phyloP scores from a whole-genome alignment of 495 filamentous ascomycete species.

The Tuber microsphaerosporum region DNA sequence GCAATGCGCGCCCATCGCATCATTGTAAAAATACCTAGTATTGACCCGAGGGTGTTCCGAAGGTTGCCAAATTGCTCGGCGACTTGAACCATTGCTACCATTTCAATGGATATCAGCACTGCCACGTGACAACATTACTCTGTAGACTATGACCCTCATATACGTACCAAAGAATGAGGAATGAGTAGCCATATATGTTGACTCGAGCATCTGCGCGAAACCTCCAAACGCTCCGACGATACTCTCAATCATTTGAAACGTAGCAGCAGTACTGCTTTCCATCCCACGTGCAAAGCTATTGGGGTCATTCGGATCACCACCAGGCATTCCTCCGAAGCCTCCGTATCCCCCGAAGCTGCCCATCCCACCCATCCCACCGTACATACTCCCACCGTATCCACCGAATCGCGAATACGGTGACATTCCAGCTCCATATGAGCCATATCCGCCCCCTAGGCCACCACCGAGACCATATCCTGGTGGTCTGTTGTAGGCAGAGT shows the following conservation, averaged over 20 bases:
- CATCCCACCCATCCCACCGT: constrained; percentile 53
- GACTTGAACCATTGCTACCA: constrained; percentile 91
- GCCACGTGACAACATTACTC: background rate
- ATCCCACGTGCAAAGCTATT: constrained; percentile 87
- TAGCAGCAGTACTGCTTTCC: constrained; percentile 86
- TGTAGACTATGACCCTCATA: background rate
- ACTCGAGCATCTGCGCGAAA: constrained; percentile 98
- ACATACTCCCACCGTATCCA: constrained; percentile 55
- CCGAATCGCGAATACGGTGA: constrained; percentile 48
- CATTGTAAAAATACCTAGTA: constrained; percentile 89
- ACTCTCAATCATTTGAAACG: constrained; percentile 97
- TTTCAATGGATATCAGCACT: constrained; percentile 11
- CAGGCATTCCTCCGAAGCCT: constrained; percentile 54
- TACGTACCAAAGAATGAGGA: constrained; percentile 92
- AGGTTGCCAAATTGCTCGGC: constrained; percentile 94
- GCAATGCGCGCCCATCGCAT: constrained; percentile 88
- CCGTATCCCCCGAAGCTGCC: constrained; percentile 54
- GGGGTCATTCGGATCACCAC: constrained; percentile 75
- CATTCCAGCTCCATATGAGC: constrained; percentile 47
- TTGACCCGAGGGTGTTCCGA: constrained; percentile 86
- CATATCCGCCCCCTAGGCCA: constrained; percentile 46
- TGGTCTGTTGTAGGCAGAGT: constrained; percentile 56
- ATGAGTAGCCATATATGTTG: constrained; percentile 99
- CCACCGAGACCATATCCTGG: constrained; percentile 39
- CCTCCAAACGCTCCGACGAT: constrained; percentile 97